phyloP scores from a whole-genome alignment of 176 grass and related monocot genomes.

The Bothriochloa decipiens region DNA sequence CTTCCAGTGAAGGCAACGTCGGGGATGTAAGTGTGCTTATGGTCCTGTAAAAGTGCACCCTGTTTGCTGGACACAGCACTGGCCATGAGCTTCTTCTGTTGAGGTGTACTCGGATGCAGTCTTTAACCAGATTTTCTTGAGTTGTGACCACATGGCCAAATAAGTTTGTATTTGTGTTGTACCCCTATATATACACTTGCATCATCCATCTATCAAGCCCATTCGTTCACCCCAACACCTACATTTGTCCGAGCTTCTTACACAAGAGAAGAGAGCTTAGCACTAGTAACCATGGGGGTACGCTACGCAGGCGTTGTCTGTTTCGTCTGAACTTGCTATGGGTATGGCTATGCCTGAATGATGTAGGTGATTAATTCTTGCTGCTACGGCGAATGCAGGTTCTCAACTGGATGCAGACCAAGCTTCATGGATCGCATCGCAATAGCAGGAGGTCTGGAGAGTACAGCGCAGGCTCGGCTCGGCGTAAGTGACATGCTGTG shows the following conservation, averaged over 20 bases:
- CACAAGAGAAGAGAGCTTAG: not conserved
- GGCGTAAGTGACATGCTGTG: conserved; percentile 37
- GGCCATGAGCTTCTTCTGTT: conserved; percentile 36
- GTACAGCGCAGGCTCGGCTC: conserved; percentile 3
- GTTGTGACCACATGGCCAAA: not conserved
- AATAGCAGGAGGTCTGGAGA: conserved; percentile 43
- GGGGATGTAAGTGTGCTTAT: not conserved
- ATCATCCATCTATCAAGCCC: not conserved
- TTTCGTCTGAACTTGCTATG: not conserved
- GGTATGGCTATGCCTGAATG: not conserved
- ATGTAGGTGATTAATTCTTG: not conserved
- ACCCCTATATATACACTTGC: conserved; percentile 28
- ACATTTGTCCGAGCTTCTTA: not conserved
- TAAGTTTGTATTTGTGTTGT: not conserved
- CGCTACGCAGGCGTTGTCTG: not conserved
- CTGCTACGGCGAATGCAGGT: too few relatives aligned
- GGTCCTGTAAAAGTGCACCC: conserved; percentile 27
- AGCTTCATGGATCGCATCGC: conserved; percentile 47
- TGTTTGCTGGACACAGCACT: conserved; percentile 32
- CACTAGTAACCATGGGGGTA: conserved; percentile 39
- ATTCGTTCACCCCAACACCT: not conserved
- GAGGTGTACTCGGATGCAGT: not conserved
- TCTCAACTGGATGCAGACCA: conserved; percentile 36
- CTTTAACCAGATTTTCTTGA: conserved; percentile 13
- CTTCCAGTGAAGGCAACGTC: not conserved